These are phyloP conservation scores for Mentha longifolia DNA, from an alignment of 257 asterid species.

Conservation along the genomic window DNA sequence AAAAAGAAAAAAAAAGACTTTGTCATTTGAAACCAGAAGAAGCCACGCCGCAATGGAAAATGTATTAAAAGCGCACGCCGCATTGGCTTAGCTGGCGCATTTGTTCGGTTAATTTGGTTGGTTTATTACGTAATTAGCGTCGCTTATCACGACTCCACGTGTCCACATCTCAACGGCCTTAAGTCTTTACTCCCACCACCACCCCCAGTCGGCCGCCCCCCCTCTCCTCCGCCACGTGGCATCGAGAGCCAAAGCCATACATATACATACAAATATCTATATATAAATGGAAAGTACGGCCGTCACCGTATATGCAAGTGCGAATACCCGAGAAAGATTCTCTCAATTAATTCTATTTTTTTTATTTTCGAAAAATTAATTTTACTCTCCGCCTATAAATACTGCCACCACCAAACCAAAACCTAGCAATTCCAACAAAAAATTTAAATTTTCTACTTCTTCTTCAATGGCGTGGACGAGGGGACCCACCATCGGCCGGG, in stretches of 20 bases:
- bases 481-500: slow-evolving; percentile 80
- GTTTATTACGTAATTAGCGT: slow-evolving; percentile 34
- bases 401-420: slow-evolving; percentile 12
- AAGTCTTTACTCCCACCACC: slow-evolving; percentile 42
- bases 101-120: slow-evolving; percentile 23
- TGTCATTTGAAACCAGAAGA: not conserved
- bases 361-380: not conserved
- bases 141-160: slow-evolving; percentile 54
- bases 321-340: slow-evolving; percentile 39
- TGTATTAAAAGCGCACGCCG: slow-evolving; percentile 21
- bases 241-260: not conserved
- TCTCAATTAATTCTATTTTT: not conserved
- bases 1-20: too few species aligned
- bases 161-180: slow-evolving; percentile 48
- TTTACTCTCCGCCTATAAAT: slow-evolving; percentile 25
- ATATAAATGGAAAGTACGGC: slow-evolving; percentile 28
- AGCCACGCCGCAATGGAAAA: slow-evolving; percentile 35
- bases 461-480: slow-evolving; percentile 69
- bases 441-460: not conserved
- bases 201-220: slow-evolving; percentile 45
- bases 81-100: not conserved
- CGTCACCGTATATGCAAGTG: slow-evolving; percentile 34
- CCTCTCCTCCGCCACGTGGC: slow-evolving; percentile 48
- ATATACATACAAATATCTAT: not conserved
- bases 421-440: not conserved